Evolutionary conservation across 1,284 basidiomycete genomes (phyloP), one percentile per base, ranked within the genome.

Genomic region (Cryptococcus deneoformans): DNA sequence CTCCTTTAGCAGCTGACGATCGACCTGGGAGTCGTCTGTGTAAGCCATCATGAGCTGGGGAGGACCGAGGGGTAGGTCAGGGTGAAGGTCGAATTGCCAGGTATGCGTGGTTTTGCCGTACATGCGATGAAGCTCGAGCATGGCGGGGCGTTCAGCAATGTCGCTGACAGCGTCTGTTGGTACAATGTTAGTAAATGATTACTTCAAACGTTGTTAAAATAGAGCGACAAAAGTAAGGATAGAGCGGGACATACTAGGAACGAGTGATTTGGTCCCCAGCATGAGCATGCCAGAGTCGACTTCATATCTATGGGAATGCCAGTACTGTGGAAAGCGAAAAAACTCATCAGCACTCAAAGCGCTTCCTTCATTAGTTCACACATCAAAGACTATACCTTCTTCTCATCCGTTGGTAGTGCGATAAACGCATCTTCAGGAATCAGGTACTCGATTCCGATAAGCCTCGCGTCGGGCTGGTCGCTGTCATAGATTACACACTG

Each of bases 91-190:
- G 57, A 64, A 65, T 48, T 64, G 60, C 80, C 82, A 82, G 7
- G 81, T 82, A 54, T 82, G 81, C 29, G 82, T 80, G 0, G 80
- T 80, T 75, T 84, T 84, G 50, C 82, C 82, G 59, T 83, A 84
- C 1, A 81, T 82, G 53, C 76, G 73, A 57, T 83, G 80, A 2
- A 83, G 69, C 56, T 81, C 78, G 4, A 79, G 70, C 81, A 84
- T 83, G 0, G 78, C 77, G 0, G 78, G 78, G 55, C 80, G 73
- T 60, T 84, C 81, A 0, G 80, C 78, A 6, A 68, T 37, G 56
- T 82, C 80, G 3, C 75, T 58, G 48, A 61, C 54, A 9, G 56
- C 60, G 44, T 61, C 60, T 61, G 45, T 39, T 9, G n/a, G 40
- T 3, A 29, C 5, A 29, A 37, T 10, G 12, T 14, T 20, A 38